A percentile compares a stretch with the other conserved stretches of the same genome.
These are phyloP conservation scores for Lyophyllum semitale DNA, from an alignment of 768 basidiomycete genomes.

Conservation along the genomic window DNA sequence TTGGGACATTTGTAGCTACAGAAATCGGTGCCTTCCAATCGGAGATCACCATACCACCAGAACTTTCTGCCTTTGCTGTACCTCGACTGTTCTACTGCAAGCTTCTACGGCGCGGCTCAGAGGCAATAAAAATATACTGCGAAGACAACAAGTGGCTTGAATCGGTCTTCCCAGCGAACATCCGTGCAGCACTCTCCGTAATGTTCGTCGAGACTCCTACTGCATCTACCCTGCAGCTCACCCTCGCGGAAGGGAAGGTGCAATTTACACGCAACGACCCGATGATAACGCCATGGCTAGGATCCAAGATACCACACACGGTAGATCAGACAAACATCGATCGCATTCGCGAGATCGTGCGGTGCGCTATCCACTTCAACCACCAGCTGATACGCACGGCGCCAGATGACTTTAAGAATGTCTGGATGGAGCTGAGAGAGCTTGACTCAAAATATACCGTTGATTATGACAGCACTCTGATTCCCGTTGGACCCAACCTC, in stretches of 20 bases:
- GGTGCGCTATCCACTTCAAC: slow-evolving; percentile 24
- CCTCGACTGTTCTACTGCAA: slow-evolving; percentile 27
- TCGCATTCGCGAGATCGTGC: slow-evolving; percentile 20
- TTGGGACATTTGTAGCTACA: slow-evolving; percentile 22
- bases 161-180: slow-evolving; percentile 18
- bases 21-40: slow-evolving; percentile 24
- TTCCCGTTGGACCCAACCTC: slow-evolving; percentile 27
- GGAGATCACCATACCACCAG: slow-evolving; percentile 8
- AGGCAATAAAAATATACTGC: slow-evolving; percentile 24
- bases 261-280: slow-evolving; percentile 25
- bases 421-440: slow-evolving; percentile 32
- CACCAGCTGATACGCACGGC: slow-evolving; percentile 28
- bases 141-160: slow-evolving; percentile 27
- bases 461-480: slow-evolving; percentile 20
- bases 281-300: slow-evolving; percentile 21
- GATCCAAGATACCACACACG: slow-evolving; percentile 18
- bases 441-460: slow-evolving; percentile 21
- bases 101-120: slow-evolving; percentile 15
- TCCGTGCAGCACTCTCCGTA: slow-evolving; percentile 11
- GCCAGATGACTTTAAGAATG: slow-evolving; percentile 20
- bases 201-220: slow-evolving; percentile 16
- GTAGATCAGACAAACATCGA: slow-evolving; percentile 12
- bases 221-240: slow-evolving; percentile 21
- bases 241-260: slow-evolving; percentile 17
- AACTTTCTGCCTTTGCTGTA: slow-evolving; percentile 3